These are phyloP conservation scores for Tuctoria greenei DNA, from an alignment of 176 grass and related monocot species.

Conservation along the genomic window DNA sequence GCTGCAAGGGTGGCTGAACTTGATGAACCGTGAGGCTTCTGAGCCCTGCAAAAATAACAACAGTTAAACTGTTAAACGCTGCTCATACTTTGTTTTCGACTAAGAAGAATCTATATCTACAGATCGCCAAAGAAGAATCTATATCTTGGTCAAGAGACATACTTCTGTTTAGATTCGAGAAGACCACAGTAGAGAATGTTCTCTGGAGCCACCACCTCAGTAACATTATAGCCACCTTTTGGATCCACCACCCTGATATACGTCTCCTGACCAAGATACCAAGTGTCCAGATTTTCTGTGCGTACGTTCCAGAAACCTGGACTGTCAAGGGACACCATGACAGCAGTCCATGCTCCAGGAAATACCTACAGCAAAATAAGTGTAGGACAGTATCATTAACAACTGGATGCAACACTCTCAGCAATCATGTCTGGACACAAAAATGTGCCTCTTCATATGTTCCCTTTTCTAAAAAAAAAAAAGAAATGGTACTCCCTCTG, in stretches of 20 bases:
- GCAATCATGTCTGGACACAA: neutral
- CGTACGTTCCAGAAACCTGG: constrained; percentile 92
- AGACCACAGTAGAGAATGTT: constrained; percentile 85
- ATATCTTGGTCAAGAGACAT: no score
- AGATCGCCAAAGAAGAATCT: neutral
- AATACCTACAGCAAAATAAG: constrained; percentile 51
- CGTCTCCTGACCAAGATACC: constrained; percentile 91
- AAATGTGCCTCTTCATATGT: neutral
- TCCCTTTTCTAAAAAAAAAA: neutral
- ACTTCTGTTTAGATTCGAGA: constrained; percentile 82
- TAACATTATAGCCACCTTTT: constrained; percentile 58
- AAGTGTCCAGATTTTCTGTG: constrained; percentile 75
- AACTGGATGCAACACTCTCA: neutral
- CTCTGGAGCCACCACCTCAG: constrained; percentile 62
- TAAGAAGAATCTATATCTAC: no score
- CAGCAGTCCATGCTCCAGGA: constrained; percentile 94
- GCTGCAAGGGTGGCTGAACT: constrained; percentile 1
- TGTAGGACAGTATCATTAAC: neutral
- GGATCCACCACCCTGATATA: constrained; percentile 77
- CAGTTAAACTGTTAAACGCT: constrained; percentile 13
- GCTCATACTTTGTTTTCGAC: neutral
- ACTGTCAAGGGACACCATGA: constrained; percentile 78
- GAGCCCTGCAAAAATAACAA: constrained; percentile 48
- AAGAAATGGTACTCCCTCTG: no score
- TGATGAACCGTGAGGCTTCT: constrained; percentile 60